Percentiles rank a stretch among this genome's conserved stretches.
These are phyloP conservation scores for Eremomyces bilateralis DNA, from an alignment of 495 filamentous ascomycete genomes.

Conservation along the genomic window DNA sequence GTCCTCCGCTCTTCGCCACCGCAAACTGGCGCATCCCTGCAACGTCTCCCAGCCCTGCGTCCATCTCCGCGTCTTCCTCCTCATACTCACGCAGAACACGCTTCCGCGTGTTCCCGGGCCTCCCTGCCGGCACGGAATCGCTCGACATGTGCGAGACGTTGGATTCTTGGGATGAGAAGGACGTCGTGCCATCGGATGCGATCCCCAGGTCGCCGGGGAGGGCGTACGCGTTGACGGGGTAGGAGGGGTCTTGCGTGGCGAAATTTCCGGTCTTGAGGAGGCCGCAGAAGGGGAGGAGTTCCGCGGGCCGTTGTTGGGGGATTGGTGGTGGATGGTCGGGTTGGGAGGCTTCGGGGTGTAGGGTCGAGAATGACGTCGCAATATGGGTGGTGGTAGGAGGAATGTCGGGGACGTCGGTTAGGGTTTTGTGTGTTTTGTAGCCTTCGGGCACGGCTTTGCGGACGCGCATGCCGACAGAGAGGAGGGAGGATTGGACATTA, in stretches of 20 bases:
- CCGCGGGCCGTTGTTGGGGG: slow-evolving; percentile 16
- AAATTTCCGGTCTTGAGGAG: slow-evolving; percentile 40
- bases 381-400: not conserved
- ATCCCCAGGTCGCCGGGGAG: slow-evolving; percentile 3
- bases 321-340: slow-evolving; percentile 1
- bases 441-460: slow-evolving; percentile 81
- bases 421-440: slow-evolving; percentile 48
- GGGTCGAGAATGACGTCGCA: not conserved
- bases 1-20: not conserved
- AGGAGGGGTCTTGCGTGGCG: slow-evolving; percentile 19
- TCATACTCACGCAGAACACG: slow-evolving; percentile 6
- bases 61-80: slow-evolving; percentile 5
- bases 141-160: slow-evolving; percentile 3
- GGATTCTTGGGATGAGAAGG: slow-evolving; percentile 8
- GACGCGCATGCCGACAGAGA: slow-evolving; percentile 80
- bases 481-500: slow-evolving; percentile 50
- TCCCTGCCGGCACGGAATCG: slow-evolving; percentile 2
- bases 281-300: slow-evolving; percentile 59
- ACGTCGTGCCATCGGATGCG: slow-evolving; percentile 6
- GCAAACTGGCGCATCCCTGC: not conserved
- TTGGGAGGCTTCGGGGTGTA: slow-evolving; percentile 3
- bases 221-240: slow-evolving; percentile 4
- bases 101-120: slow-evolving; percentile 3
- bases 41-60: slow-evolving; percentile 1
- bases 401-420: not conserved